Evolutionary conservation across 208 protist genomes (phyloP).

Genomic region (Trypanosoma mega): DNA sequence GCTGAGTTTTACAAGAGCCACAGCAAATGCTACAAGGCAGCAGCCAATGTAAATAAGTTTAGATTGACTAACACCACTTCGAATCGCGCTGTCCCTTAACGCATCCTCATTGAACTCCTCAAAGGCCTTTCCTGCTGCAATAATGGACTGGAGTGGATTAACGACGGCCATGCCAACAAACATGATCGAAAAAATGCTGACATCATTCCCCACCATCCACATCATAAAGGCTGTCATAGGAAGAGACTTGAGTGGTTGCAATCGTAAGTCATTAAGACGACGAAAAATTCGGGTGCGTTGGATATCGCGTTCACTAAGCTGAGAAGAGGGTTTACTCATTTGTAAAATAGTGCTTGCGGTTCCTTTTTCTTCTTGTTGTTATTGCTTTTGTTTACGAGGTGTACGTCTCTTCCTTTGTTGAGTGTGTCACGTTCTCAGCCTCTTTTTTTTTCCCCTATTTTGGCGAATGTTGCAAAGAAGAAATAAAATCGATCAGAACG

Average conservation of each 20-base stretch:
- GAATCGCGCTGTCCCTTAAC: slow-evolving; percentile 48
- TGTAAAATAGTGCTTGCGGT: slow-evolving; percentile 10
- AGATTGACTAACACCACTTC: slow-evolving; percentile 46
- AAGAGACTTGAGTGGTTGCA: slow-evolving; percentile 76
- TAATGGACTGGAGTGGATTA: slow-evolving; percentile 68
- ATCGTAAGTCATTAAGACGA: slow-evolving; percentile 66
- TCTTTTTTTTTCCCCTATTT: no score
- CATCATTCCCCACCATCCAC: slow-evolving; percentile 89
- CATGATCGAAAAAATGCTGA: slow-evolving; percentile 90
- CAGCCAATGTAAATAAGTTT: slow-evolving; percentile 80
- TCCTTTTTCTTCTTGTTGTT: slow-evolving; percentile 7
- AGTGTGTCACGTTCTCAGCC: no score
- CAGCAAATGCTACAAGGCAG: slow-evolving; percentile 65
- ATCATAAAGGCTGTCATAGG: slow-evolving; percentile 87
- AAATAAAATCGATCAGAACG: no score
- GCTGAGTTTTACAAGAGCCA: slow-evolving; percentile 78
- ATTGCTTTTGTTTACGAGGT: no score
- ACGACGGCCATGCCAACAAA: slow-evolving; percentile 87
- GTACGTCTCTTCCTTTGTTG: no score
- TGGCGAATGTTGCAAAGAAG: no score
- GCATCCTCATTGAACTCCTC: slow-evolving; percentile 69
- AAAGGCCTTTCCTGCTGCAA: slow-evolving; percentile 48
- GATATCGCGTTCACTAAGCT: slow-evolving; percentile 57
- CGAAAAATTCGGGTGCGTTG: slow-evolving; percentile 42
- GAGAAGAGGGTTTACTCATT: slow-evolving; percentile 11